A percentile compares a stretch with the other conserved stretches of the same genome.
Evolutionary conservation across 2,329 filamentous ascomycete genomes (phyloP).

Genomic region (Coniochaeta sp.): DNA sequence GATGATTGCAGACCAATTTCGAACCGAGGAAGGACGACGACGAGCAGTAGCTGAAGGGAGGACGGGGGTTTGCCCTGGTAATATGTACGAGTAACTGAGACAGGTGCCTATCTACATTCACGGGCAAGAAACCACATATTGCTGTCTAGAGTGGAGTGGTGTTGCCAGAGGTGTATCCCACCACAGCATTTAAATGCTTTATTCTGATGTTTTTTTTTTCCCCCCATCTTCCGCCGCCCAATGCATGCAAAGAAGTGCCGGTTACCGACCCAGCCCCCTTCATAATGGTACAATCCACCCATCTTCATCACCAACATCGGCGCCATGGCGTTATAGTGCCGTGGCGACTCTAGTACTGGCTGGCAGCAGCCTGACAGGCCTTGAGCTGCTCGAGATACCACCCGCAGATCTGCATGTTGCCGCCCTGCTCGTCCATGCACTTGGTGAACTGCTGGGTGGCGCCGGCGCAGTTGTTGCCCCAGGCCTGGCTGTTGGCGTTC

Average conservation of each 20-base stretch:
- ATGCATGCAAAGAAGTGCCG: not conserved
- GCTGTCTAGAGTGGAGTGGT: conserved; percentile 1
- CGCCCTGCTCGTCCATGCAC: conserved; percentile 93
- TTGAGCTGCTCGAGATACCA: conserved; percentile 99
- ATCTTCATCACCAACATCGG: not conserved
- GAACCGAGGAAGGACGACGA: conserved; percentile 58
- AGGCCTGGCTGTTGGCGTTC: conserved; percentile 42
- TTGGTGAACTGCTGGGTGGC: conserved; percentile 83
- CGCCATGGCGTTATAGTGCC: too few species aligned
- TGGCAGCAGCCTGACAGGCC: conserved; percentile 74
- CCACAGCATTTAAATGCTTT: not conserved
- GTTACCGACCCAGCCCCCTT: not conserved
- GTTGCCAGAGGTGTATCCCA: not conserved
- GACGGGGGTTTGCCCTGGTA: not conserved
- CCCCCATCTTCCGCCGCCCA: not conserved
- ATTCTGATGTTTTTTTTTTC: not conserved
- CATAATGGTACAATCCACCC: not conserved
- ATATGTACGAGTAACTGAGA: not conserved
- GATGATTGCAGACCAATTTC: conserved; percentile 52
- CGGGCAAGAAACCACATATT: conserved; percentile 1
- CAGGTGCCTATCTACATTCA: not conserved
- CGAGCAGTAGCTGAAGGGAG: conserved; percentile 19
- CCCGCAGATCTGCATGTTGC: conserved; percentile 90
- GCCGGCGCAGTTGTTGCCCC: conserved; percentile 63
- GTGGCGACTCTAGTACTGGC: conserved; percentile 52